Percentiles rank a stretch among this genome's conserved stretches.
Evolutionary conservation across 306 rosid genomes (phyloP).

Genomic region (Quercus glauca): DNA sequence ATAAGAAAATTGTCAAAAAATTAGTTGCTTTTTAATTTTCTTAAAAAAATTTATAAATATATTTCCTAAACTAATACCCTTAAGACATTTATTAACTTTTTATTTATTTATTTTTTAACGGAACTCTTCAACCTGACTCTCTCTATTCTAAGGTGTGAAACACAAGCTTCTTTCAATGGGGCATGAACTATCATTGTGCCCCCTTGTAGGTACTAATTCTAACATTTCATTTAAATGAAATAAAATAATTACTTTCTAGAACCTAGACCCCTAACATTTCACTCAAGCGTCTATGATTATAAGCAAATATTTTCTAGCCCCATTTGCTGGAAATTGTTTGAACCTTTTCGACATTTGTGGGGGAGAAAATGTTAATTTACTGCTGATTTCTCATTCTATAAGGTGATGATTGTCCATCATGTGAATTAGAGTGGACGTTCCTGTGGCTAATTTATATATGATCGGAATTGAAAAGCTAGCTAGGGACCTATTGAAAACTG

Average conservation of each 20-base stretch:
- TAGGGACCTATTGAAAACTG: constrained; percentile 27
- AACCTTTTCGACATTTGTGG: constrained; percentile 30
- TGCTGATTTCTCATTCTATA: constrained; percentile 38
- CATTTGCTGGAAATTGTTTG: constrained; percentile 23
- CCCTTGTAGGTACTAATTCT: constrained; percentile 37
- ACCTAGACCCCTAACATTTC: constrained; percentile 42
- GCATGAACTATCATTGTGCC: constrained; percentile 50
- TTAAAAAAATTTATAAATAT: too few relatives aligned
- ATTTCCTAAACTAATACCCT: too few relatives aligned
- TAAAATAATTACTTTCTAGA: constrained; percentile 48
- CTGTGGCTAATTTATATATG: constrained; percentile 42
- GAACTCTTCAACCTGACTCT: constrained; percentile 44
- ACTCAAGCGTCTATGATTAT: constrained; percentile 35
- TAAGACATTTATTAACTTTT: background rate
- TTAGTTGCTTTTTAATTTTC: too few relatives aligned
- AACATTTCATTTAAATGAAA: constrained; percentile 34
- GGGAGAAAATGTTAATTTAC: constrained; percentile 28
- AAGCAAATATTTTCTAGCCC: constrained; percentile 12
- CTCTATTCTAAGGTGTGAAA: constrained; percentile 50
- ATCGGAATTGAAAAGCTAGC: constrained; percentile 20
- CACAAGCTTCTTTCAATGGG: constrained; percentile 51
- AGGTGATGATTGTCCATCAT: constrained; percentile 58
- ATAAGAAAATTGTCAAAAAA: too few relatives aligned
- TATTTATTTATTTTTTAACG: background rate
- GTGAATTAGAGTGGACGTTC: constrained; percentile 40